Base-by-base conservation (phyloP, 129 eudicot genomes). In the Scalesia atractyloides region DNA sequence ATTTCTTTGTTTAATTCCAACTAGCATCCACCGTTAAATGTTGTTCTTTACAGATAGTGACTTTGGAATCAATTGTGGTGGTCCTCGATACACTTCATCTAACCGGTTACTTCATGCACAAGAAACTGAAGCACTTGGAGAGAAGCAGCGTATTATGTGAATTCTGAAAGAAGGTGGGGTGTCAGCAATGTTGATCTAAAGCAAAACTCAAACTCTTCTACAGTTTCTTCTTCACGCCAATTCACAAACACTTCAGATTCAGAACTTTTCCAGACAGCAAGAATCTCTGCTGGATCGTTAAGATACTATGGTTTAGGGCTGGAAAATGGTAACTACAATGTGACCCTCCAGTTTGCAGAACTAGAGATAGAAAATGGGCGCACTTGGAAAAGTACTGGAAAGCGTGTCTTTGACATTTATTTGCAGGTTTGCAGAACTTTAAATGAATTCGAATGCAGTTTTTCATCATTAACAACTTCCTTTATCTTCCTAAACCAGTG, bases 301-400 rank as follows among this genome's bases (percentile, higher is more conserved):
- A 84, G 98, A 73, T 92, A 92, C 44, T 89, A 89, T 34, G 98
- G 98, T 5, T 78, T 92, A 49, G 96, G 95, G 68, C 89, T 92
- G 18, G 75, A 87, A 75, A 92, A 92, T 46, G 98, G 98, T 65
- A 82, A 84, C 59, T 92, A 92, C 76, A 89, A 76, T 1, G 84
- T 92, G 11, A 73, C 33, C 52, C 88, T 92, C 20, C 96, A 78
- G 73, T 92, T 92, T 82, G 98, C 84, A 56, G 98, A 92, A 77
- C 61, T 82, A 63, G 58, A 48, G 39, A 75, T 87, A 19, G 62
- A 51, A 65, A 80, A 84, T 75, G 53, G 84, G 26, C 6, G 5
- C 22, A 71, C 73, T 77, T 89, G 95, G 96, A 62, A 18, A 71
- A 87, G 95, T 50, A 85, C 75, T 7, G 98, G 98, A 68, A 89